Base-by-base conservation (phyloP, 2,329 filamentous ascomycete species). In the Grosmannia penicillata region DNA sequence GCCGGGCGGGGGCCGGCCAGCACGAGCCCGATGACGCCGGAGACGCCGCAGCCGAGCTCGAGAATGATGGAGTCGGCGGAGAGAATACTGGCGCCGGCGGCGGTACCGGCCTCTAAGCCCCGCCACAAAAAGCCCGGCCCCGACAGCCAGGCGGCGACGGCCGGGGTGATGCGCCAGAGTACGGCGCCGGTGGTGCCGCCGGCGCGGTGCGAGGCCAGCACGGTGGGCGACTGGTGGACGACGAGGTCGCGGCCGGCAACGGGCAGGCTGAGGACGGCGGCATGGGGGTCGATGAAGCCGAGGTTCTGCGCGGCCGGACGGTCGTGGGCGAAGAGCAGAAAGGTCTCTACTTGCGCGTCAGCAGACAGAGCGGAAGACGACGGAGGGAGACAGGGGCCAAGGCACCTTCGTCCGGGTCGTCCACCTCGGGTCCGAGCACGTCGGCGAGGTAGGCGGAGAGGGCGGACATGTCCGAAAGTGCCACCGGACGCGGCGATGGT, bases 21-120 rank as follows among this genome's bases (percentile, higher is more conserved):
- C 7, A 74, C 63, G 27, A 91, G 63, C 4, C 80, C 84, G 25
- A 87, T 72, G 26, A 96, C 65, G 15, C 80, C 84, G 1, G 86
- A 82, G 39, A 93, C 80, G 38, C 91, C 91, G 54, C 84, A 86
- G 31, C 91, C 91, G 6, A 98, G 72, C 53, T 96, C 91, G 39
- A 94, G 64, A 17, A 87, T 64, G 6, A 63, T 63, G 6, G 81
- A 76, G 2, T 61, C 8, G 3, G 15, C 1, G 21, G 27, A 8
- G 17, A 14, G 14, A 18, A 11, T 25, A 17, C 7, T 18, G 24
- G 27, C 14, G 36, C 78, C 50, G 36, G 78, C 18, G 33, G 39
- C 34, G 23, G 52, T 48, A 6, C 46, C 36, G 33, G 58, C 60
- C 40, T 58, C 49, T 10, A 19, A 14, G 22, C 6, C 11, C 24